A percentile compares a stretch with the other conserved stretches of the same genome.
These are phyloP conservation scores for Rhynchospora tenuis DNA, from an alignment of 176 grass and related monocot species.

Conservation along the genomic window DNA sequence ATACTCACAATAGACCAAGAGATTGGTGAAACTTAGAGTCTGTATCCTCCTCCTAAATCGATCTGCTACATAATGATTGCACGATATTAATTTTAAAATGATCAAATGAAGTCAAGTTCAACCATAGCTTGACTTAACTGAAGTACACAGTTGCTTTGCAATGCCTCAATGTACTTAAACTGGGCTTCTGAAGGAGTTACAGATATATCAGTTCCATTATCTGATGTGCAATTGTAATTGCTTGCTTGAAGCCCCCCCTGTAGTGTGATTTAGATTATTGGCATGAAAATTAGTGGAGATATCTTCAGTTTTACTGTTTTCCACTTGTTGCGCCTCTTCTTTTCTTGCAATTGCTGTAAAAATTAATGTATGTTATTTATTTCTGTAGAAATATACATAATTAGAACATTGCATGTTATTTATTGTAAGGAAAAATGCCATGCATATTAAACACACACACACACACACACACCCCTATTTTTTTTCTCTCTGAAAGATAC, in stretches of 20 bases:
- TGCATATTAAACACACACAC: too few species aligned
- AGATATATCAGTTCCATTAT: background rate
- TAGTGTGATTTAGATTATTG: background rate
- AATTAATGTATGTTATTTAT: background rate
- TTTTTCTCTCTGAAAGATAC: background rate
- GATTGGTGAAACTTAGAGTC: background rate
- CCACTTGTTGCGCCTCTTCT: background rate
- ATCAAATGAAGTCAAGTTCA: slow-evolving; percentile 48
- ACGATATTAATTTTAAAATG: background rate
- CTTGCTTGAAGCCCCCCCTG: background rate
- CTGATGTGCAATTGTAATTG: background rate
- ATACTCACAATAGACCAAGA: background rate
- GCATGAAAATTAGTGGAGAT: background rate
- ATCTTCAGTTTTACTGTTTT: background rate
- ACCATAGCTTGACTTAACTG: slow-evolving; percentile 65
- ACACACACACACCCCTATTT: too few species aligned
- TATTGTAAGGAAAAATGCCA: too few species aligned
- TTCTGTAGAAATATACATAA: too few species aligned
- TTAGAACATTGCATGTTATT: background rate
- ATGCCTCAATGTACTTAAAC: background rate
- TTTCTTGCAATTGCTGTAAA: background rate
- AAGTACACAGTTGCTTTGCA: slow-evolving; percentile 49
- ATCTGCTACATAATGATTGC: background rate
- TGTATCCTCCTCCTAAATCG: background rate
- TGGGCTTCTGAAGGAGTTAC: too few species aligned